Evolutionary conservation across 2,329 filamentous ascomycete genomes (phyloP).

Genomic region (Epichloe sp.): DNA sequence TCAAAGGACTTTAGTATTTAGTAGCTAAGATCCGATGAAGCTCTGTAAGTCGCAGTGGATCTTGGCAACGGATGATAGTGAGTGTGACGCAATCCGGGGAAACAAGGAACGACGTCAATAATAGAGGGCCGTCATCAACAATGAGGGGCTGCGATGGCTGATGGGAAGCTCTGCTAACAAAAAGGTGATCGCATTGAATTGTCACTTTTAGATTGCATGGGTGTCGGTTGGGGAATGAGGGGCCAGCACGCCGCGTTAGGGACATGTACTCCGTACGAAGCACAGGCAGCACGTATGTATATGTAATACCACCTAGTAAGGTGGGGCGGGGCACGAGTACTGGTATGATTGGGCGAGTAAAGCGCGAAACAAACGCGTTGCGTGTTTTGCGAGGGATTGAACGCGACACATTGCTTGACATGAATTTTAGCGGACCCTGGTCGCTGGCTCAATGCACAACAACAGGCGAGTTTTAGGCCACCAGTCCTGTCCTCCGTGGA

Average conservation of each 20-base stretch:
- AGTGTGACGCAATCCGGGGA: neutral
- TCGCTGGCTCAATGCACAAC: neutral
- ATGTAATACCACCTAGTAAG: no score
- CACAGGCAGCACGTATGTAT: no score
- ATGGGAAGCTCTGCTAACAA: neutral
- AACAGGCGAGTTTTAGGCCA: neutral
- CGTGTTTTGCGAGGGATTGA: neutral
- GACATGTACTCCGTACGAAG: no score
- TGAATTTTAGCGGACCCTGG: neutral
- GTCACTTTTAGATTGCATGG: no score
- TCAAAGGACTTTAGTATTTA: neutral
- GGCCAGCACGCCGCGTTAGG: no score
- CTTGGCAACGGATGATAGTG: no score
- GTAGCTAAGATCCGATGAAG: neutral
- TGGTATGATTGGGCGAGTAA: neutral
- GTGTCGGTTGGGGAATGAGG: no score
- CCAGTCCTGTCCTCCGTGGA: neutral
- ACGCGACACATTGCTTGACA: neutral
- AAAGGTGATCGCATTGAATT: no score
- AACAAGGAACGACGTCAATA: neutral
- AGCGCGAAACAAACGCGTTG: slow-evolving; percentile 1
- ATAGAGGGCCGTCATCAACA: no score
- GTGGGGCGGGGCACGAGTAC: no score
- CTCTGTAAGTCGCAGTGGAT: neutral
- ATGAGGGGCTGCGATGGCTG: neutral